phyloP scores from a whole-genome alignment of 768 basidiomycete genomes.

The Hypholoma fasciculare region DNA sequence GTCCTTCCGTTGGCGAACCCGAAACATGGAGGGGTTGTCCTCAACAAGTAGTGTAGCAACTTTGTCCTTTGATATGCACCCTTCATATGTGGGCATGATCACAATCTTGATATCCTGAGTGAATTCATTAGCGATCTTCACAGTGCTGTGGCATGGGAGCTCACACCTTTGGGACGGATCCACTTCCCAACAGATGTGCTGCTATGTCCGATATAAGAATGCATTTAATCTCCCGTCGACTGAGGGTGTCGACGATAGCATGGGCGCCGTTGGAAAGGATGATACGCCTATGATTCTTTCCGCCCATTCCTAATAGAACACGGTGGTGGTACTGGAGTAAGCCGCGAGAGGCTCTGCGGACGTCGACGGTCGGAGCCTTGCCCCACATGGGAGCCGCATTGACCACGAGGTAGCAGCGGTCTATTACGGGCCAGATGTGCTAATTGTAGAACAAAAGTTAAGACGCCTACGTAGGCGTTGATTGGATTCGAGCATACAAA shows the following conservation, averaged over 20 bases:
- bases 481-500: too few relatives aligned
- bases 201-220: slow-evolving; percentile 17
- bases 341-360: slow-evolving; percentile 7
- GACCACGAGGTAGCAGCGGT: slow-evolving; percentile 7
- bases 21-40: slow-evolving; percentile 11
- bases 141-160: neutral
- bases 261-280: slow-evolving; percentile 18
- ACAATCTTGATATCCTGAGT: slow-evolving; percentile 14
- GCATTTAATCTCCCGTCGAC: slow-evolving; percentile 9
- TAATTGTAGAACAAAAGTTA: slow-evolving; percentile 4
- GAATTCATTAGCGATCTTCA: neutral
- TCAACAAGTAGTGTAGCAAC: slow-evolving; percentile 11
- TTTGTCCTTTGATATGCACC: slow-evolving; percentile 5
- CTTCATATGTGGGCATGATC: slow-evolving; percentile 8
- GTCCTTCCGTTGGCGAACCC: slow-evolving; percentile 13
- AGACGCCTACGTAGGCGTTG: neutral
- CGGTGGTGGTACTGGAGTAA: slow-evolving; percentile 13
- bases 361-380: neutral
- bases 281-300: slow-evolving; percentile 6
- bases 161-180: slow-evolving; percentile 15
- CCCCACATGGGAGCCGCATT: slow-evolving; percentile 12
- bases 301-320: slow-evolving; percentile 1
- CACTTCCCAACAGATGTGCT: slow-evolving; percentile 14
- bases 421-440: neutral
- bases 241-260: slow-evolving; percentile 11